Conservation (phyloP, 2,329 filamentous ascomycete species). For the Fusarium sp. region DNA sequence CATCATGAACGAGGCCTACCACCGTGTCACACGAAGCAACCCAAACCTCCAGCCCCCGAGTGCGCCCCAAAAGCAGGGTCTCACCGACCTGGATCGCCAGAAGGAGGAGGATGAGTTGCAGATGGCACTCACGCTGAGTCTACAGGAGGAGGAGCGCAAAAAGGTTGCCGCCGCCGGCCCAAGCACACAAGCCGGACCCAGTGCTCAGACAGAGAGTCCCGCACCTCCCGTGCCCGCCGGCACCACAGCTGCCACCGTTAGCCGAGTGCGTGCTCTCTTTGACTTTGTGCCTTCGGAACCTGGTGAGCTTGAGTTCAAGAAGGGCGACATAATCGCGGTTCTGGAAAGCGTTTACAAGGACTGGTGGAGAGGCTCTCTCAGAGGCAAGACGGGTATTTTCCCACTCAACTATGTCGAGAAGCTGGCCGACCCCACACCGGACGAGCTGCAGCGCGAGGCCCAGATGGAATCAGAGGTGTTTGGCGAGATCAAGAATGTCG, state of each 20-base stretch:
- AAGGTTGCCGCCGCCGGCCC: slow-evolving; percentile 57
- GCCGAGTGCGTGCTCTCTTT: slow-evolving; percentile 90
- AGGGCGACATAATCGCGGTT: slow-evolving; percentile 96
- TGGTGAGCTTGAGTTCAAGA: slow-evolving; percentile 94
- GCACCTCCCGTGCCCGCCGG: slow-evolving; percentile 76
- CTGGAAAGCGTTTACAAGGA: slow-evolving; percentile 99
- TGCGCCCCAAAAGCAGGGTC: slow-evolving; percentile 91
- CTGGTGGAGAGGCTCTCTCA: slow-evolving; percentile 97
- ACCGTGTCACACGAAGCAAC: slow-evolving; percentile 85
- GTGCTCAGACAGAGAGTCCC: slow-evolving; percentile 57
- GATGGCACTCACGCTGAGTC: slow-evolving; percentile 91
- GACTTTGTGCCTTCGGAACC: slow-evolving; percentile 96
- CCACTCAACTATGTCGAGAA: slow-evolving; percentile 99
- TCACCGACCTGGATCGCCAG: slow-evolving; percentile 89
- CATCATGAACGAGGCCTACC: slow-evolving; percentile 97
- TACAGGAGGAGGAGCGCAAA: slow-evolving; percentile 85
- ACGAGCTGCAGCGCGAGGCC: slow-evolving; percentile 94
- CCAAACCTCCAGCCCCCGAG: slow-evolving; percentile 92
- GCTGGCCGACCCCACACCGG: slow-evolving; percentile 90
- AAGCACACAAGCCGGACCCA: slow-evolving; percentile 50
- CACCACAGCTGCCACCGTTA: slow-evolving; percentile 96
- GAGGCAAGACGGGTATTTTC: slow-evolving; percentile 97
- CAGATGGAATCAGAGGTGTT: slow-evolving; percentile 87
- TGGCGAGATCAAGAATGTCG: slow-evolving; percentile 73
- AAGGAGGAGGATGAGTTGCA: slow-evolving; percentile 98